Conservation (phyloP, 2,329 filamentous ascomycete genomes). For the Fusarium scirpi region DNA sequence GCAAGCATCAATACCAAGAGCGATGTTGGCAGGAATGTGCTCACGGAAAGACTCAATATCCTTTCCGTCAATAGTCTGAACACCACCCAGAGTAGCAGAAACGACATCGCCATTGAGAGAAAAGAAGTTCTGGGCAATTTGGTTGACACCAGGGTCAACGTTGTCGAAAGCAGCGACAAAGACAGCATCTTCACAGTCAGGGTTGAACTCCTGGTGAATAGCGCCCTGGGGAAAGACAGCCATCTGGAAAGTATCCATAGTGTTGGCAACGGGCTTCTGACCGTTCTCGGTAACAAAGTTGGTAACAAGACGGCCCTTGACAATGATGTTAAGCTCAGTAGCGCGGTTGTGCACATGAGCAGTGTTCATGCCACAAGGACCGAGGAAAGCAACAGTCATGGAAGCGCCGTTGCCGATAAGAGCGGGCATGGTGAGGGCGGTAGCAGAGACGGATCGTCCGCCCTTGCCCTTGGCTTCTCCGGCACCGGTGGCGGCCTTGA, state of each 20-base stretch:
- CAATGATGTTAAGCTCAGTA: slow-evolving; percentile 17
- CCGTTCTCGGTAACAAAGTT: slow-evolving; percentile 16
- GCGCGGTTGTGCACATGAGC: slow-evolving; percentile 21
- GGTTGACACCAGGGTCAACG: slow-evolving; percentile 60
- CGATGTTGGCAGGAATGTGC: slow-evolving; percentile 12
- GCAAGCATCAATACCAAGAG: slow-evolving; percentile 26
- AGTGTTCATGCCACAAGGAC: slow-evolving; percentile 23
- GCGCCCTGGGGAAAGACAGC: slow-evolving; percentile 63
- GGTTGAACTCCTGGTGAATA: slow-evolving; percentile 65
- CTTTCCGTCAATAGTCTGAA: slow-evolving; percentile 16
- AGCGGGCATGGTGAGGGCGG: slow-evolving; percentile 20
- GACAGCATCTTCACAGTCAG: slow-evolving; percentile 60
- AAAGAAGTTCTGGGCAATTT: slow-evolving; percentile 55
- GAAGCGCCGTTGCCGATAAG: slow-evolving; percentile 22
- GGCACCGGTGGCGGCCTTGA: not conserved
- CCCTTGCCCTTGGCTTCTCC: slow-evolving; percentile 13
- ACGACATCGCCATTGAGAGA: slow-evolving; percentile 6
- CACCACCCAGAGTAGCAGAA: not conserved
- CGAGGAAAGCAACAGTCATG: slow-evolving; percentile 20
- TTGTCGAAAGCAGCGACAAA: slow-evolving; percentile 62
- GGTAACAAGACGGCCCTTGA: slow-evolving; percentile 20
- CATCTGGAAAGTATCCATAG: slow-evolving; percentile 57
- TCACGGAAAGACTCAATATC: slow-evolving; percentile 18
- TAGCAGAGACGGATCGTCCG: slow-evolving; percentile 9
- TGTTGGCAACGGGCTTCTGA: slow-evolving; percentile 52